A percentile compares a stretch with the other conserved stretches of the same genome.
phyloP scores from a whole-genome alignment of 2,329 filamentous ascomycete species.

The Diplodia scrobiculata region DNA sequence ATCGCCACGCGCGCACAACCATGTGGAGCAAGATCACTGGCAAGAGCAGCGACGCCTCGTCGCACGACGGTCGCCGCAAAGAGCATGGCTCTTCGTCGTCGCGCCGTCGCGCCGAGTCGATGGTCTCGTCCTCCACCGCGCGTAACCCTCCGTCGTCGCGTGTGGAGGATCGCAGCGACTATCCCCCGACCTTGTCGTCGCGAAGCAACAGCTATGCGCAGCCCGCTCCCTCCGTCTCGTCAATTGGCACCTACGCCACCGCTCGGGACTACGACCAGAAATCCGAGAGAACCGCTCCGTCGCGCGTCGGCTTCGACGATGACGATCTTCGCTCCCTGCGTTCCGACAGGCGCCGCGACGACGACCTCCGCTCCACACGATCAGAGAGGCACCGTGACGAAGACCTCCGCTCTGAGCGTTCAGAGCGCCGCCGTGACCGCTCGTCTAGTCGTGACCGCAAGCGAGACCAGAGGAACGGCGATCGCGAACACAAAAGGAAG shows the following conservation, averaged over 20 bases:
- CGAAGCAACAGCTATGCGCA: slow-evolving; percentile 18
- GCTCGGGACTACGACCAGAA: slow-evolving; percentile 26
- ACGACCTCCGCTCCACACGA: slow-evolving; percentile 27
- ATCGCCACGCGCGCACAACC: slow-evolving; percentile 28
- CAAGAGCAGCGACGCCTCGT: slow-evolving; percentile 41
- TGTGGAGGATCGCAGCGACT: slow-evolving; percentile 31
- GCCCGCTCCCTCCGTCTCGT: slow-evolving; percentile 14
- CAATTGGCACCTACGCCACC: slow-evolving; percentile 27
- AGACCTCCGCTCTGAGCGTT: slow-evolving; percentile 24
- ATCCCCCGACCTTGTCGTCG: slow-evolving; percentile 26
- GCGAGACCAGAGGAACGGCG: slow-evolving; percentile 38
- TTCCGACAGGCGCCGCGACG: slow-evolving; percentile 33
- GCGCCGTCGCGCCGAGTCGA: slow-evolving; percentile 41
- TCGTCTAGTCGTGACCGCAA: slow-evolving; percentile 40
- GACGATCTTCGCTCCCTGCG: slow-evolving; percentile 23
- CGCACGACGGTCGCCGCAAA: slow-evolving; percentile 35
- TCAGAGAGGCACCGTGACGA: slow-evolving; percentile 33
- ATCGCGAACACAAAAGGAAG: slow-evolving; percentile 41
- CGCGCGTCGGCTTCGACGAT: slow-evolving; percentile 24
- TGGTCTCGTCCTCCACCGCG: slow-evolving; percentile 34
- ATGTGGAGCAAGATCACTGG: slow-evolving; percentile 46
- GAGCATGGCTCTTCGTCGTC: slow-evolving; percentile 35
- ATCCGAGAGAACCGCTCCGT: slow-evolving; percentile 25
- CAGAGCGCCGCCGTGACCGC: slow-evolving; percentile 34
- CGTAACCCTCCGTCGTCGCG: slow-evolving; percentile 30